Conservation (phyloP, 495 filamentous ascomycete species). For the Daldinia bambusicola region DNA sequence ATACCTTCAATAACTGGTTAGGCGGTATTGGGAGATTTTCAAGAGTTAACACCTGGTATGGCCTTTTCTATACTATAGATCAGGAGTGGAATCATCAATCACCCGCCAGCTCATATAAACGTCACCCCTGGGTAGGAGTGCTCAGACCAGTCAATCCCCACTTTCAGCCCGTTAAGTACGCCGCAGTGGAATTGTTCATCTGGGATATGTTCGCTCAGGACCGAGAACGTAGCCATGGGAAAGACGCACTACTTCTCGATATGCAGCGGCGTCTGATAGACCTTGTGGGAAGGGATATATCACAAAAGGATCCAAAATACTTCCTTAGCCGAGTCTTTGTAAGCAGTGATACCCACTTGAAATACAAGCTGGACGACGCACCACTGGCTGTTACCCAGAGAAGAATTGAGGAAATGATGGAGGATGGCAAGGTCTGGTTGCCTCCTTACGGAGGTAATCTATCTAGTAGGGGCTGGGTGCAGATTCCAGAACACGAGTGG, state of each 20-base stretch:
- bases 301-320: constrained; percentile 38
- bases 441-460: constrained; percentile 45
- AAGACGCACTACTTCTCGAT: constrained; percentile 42
- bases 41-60: constrained; percentile 50
- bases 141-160: constrained; percentile 52
- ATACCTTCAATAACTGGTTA: constrained; percentile 53
- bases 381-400: constrained; percentile 31
- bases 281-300: constrained; percentile 40
- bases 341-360: constrained; percentile 41
- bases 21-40: constrained; percentile 35
- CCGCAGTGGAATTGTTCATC: constrained; percentile 55
- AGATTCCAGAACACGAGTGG: constrained; percentile 19
- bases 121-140: constrained; percentile 57
- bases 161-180: constrained; percentile 9
- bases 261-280: constrained; percentile 56
- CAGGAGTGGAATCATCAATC: constrained; percentile 49
- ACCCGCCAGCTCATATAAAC: constrained; percentile 26
- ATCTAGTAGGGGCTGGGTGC: constrained; percentile 36
- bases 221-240: constrained; percentile 17
- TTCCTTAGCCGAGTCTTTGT: constrained; percentile 53
- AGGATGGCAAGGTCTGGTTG: constrained; percentile 41
- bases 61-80: constrained; percentile 59
- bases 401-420: constrained; percentile 36
- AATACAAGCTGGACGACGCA: constrained; percentile 14
- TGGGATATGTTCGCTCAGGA: constrained; percentile 53